Conservation (phyloP, 805 yeast genomes). For the Metschnikowia chrysomelidarum region DNA sequence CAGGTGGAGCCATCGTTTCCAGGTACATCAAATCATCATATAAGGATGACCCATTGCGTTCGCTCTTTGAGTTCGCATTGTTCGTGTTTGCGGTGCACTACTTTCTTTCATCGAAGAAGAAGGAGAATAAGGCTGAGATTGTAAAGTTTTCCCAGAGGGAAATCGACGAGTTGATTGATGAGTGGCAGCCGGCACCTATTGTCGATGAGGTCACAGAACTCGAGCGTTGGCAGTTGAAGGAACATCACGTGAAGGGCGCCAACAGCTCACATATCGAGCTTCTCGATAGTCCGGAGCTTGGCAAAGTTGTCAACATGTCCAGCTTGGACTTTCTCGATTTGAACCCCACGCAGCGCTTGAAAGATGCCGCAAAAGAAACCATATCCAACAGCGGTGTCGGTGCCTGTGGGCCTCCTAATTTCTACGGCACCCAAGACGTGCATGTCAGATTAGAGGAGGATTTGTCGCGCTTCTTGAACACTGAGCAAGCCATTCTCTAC, state of each 20-base stretch:
- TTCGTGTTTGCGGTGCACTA: conserved; percentile 81
- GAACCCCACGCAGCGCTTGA: conserved; percentile 46
- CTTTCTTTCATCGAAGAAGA: conserved; percentile 74
- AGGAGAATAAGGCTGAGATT: conserved; percentile 68
- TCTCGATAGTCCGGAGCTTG: conserved; percentile 24
- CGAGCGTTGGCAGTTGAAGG: conserved; percentile 61
- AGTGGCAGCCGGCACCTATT: conserved; percentile 90
- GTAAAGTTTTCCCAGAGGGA: conserved; percentile 62
- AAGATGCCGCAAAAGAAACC: conserved; percentile 51
- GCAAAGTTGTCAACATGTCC: conserved; percentile 59
- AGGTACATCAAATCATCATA: conserved; percentile 83
- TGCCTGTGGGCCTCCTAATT: conserved; percentile 98
- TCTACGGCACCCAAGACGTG: conserved; percentile 92
- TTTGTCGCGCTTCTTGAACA: conserved; percentile 70
- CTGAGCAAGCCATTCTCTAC: conserved; percentile 77
- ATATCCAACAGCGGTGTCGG: conserved; percentile 86
- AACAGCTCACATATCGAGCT: conserved; percentile 43
- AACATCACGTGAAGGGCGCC: conserved; percentile 60
- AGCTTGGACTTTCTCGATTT: conserved; percentile 71
- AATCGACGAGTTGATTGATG: conserved; percentile 77
- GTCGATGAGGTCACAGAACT: conserved; percentile 51
- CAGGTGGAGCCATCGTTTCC: conserved; percentile 58
- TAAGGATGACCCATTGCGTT: conserved; percentile 90
- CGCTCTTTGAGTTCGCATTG: conserved; percentile 73
- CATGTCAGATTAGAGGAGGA: conserved; percentile 78